Evolutionary conservation across 768 basidiomycete genomes (phyloP), one percentile per base, ranked within the genome.

Genomic region (Tephrocybe sp.): DNA sequence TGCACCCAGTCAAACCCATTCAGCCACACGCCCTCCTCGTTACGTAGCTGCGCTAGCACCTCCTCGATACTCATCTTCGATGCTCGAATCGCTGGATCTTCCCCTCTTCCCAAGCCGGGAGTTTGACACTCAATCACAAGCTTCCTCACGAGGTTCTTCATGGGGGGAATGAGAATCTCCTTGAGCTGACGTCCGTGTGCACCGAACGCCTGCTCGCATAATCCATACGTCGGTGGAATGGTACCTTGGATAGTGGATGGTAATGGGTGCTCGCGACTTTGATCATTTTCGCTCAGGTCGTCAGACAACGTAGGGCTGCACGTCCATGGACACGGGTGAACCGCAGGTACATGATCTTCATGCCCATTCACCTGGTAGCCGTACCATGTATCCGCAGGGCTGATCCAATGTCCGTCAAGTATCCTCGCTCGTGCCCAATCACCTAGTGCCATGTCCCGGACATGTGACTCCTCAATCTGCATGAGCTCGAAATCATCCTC

Each of bases 361-460:
- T 65, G 71, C 47, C 76, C 78, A 26, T 62, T 72, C 51, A 68
- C 63, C 4, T 57, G 55, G 49, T 74, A 62, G 9, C 69, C 65
- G 45, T 81, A 87, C 77, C 78, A 89, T 40, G 80, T 73, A 62
- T 91, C 89, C 0, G 82, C 85, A 9, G 88, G 89, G 44, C 78
- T 84, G 39, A 83, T 66, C 88, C 89, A 91, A 57, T 82, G 76
- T 2, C 89, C 89, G 49, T 91, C 87, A 16, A 90, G 66, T 42
- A 91, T 83, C 41, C 87, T 69, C 17, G 72, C 75, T 31, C 89
- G 73, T 5, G 85, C 85, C 85, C 86, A 89, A 56, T 87, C 87
- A 11, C 76, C 72, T 46, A 89, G 68, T 1, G 89, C 85, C 39
- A 89, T 68, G 39, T 79, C 77, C 16, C 71, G 65, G 11, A 76